Base-by-base conservation (phyloP, 805 yeast species). In the Brettanomyces nanus region DNA sequence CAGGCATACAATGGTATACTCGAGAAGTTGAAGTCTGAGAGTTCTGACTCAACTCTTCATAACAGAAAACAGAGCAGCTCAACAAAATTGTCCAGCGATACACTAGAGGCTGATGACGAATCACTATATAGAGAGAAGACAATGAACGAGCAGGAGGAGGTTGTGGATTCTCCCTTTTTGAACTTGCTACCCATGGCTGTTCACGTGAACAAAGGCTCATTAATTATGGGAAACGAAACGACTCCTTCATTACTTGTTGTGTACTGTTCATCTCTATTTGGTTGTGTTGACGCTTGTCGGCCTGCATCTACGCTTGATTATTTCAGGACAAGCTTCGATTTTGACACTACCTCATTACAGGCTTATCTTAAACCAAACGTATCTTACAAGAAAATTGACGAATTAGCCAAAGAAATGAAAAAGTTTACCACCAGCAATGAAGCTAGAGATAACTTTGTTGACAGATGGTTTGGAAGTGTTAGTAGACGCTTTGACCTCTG, bases 161-260 rank as follows among this genome's bases (percentile, higher is more conserved):
- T 34, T 6, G 17, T 34, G 5, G n/a, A 27, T 20, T 34, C 31
- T n/a, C 10, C 19, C 13, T 38, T 62, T 7, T 42, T 68, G 23
- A 51, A 52, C 7, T 39, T 69, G 10, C 60, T 85, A 9, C 98
- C 98, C 0, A 47, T 90, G 3, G 71, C 73, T 11, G 35, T 85
- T 2, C 58, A 63, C 6, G 63, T 85, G 10, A 71, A 65, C 32
- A 80, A 74, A 39, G 86, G 90, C 1, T 80, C 95, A 0, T 35
- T 85, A 20, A 81, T 85, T 1, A 51, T 86, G 17, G 98, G 98
- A 6, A 90, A 89, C 56, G 67, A 70, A 42, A 69, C 75, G 13
- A 86, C 96, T 0, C 80, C 92, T 1, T 75, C 89, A 1, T 60
- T 92, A 9, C 45, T 83, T 31, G 77, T 86, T 3, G 63, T 71